These are phyloP conservation scores for Panellus pusillus DNA, from an alignment of 768 basidiomycete genomes.

Conservation along the genomic window DNA sequence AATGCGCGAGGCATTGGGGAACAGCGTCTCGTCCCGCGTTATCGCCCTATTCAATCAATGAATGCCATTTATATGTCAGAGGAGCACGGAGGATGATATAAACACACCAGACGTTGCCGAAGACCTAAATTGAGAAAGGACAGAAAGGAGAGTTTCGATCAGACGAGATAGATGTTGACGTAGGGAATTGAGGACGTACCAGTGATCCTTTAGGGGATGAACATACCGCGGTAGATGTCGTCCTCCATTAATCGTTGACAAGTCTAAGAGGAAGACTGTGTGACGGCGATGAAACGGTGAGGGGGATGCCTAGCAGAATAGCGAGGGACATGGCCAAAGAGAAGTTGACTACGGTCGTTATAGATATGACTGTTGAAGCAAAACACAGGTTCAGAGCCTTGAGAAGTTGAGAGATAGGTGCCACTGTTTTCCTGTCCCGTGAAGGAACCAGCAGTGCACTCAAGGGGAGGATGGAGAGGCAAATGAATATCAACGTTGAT, in stretches of 20 bases:
- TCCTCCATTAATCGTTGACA: slow-evolving; percentile 55
- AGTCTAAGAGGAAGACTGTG: slow-evolving; percentile 24
- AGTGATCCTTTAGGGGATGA: slow-evolving; percentile 65
- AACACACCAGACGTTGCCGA: slow-evolving; percentile 61
- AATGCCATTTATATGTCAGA: slow-evolving; percentile 2
- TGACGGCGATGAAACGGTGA: slow-evolving; percentile 46
- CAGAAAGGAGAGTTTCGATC: neutral
- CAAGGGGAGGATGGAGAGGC: slow-evolving; percentile 33
- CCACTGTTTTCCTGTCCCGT: slow-evolving; percentile 26
- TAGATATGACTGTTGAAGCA: slow-evolving; percentile 82
- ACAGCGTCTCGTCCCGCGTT: slow-evolving; percentile 51
- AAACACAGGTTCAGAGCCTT: slow-evolving; percentile 79
- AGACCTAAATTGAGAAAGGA: slow-evolving; percentile 43
- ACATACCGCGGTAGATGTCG: slow-evolving; percentile 57
- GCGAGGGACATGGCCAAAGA: slow-evolving; percentile 79
- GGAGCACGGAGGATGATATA: neutral
- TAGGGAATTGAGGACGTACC: slow-evolving; percentile 30
- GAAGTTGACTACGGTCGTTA: slow-evolving; percentile 89
- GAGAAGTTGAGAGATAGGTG: slow-evolving; percentile 50
- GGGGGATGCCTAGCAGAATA: slow-evolving; percentile 61
- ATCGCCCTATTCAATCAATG: slow-evolving; percentile 37
- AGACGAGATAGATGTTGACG: neutral
- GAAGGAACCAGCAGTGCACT: slow-evolving; percentile 31
- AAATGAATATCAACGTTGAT: slow-evolving; percentile 22
- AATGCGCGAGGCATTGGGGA: slow-evolving; percentile 29